Evolutionary conservation across 2,329 filamentous ascomycete species (phyloP), one percentile per base, ranked within the genome.

Genomic region (Apiospora arundinis): DNA sequence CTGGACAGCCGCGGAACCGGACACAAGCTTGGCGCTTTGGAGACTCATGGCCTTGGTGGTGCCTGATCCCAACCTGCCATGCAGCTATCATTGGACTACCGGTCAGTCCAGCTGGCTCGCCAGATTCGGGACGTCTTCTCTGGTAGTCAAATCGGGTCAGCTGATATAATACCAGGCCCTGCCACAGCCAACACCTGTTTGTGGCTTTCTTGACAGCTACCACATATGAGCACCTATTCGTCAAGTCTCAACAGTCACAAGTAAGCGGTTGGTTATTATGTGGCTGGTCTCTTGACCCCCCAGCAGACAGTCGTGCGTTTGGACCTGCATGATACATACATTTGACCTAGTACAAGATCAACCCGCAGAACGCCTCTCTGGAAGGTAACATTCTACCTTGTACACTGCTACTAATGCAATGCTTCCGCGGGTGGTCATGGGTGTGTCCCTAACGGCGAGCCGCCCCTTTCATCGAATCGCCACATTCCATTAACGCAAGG

Each of bases 231-330:
- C 21, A 21, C 32, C 56, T 40, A 63, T 63, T 63, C 32, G 56
- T 37, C 18, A 18, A 40, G 18, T 18, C 12, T 18, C 28, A 40
- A n/a, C 32, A n/a, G 32, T 12, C 32, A 40, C 21, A 63, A 32
- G 32, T 40, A 63, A 8, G 32, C 32, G 3, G 18, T 63, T 40
- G 56, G 21, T 63, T 63, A 9, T 14, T 40, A 37, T 40, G 28
- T 63, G 56, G 32, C 56, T 63, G 56, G 56, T 40, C 56, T 63
- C 18, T 63, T 63, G 56, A 40, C 56, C 56, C 56, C 12, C 32
- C 52, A 60, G 18, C 11, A 18, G 37, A 7, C 32, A 28, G 37
- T n/a, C 32, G 21, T 63, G 18, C 32, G 18, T 63, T 32, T 14
- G 56, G 56, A 63, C 28, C 56, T 63, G 32, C 56, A 63, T 40